Evolutionary conservation across 768 basidiomycete species (phyloP), one percentile per base, ranked within the genome.

Genomic region (Kwoniella newhampshirensis): DNA sequence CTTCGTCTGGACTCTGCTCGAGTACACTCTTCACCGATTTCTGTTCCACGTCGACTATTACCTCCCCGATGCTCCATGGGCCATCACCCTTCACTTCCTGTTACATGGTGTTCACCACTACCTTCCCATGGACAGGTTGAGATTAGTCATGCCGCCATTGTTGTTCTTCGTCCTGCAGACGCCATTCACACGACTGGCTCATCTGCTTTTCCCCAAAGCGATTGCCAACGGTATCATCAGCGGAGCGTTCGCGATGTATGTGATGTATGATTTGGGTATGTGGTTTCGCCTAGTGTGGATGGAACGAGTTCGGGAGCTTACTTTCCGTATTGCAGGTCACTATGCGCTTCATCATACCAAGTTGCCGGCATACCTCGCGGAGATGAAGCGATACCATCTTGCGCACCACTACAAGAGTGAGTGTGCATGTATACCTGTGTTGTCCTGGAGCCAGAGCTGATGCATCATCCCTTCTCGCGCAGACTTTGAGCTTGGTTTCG

Each of bases 51-150:
- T 99, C 66, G 96, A 99, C 71, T 81, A 84, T 8, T 77, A 81
- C 69, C 82, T 99, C 20, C 96, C 96, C 2, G 96, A 99, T 77
- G 81, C 79, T 55, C 86, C 87, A 4, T 78, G 79, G 49, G 89
- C 87, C 77, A 81, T 98, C 70, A 84, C 85, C 40, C 73, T 97
- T 23, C 96, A 99, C 74, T 99, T 99, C 79, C 74, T 89, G 68
- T 80, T 90, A 73, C 96, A 98, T 71, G 96, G 96, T 15, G 85
- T 99, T 32, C 96, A 99, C 73, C 96, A 99, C 77, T 99, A 93
- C 71, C 80, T 99, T 62, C 96, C 92, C 15, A 96, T 97, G 92
- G 92, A 96, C 72, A 81, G 90, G 55, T 78, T 97, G 69, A 84
- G 96, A 62, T 85, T 99, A 32, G 96, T 98, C 68, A 99, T 99